These are phyloP conservation scores for Saccharomycopsis fermentans DNA, from an alignment of 805 yeast genomes.

Conservation along the genomic window DNA sequence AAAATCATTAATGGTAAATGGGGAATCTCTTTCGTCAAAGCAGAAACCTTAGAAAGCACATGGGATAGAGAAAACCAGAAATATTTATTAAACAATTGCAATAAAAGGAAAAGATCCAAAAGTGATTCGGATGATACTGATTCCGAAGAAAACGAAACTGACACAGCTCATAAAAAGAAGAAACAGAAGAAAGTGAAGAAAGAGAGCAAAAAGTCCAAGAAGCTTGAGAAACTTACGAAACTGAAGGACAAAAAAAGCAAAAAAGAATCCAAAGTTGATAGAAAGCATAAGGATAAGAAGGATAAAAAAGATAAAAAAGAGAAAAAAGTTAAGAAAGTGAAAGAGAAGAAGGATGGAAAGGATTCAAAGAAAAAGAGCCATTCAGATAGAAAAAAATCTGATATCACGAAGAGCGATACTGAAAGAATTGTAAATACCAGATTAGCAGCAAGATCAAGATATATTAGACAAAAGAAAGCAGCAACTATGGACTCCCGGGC, in stretches of 20 bases:
- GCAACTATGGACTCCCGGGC: slow-evolving; percentile 86
- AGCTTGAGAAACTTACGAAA: slow-evolving; percentile 23
- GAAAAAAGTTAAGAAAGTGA: slow-evolving; percentile 22
- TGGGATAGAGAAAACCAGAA: slow-evolving; percentile 55
- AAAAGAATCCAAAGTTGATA: slow-evolving; percentile 23
- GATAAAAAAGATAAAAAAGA: slow-evolving; percentile 23
- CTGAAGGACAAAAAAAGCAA: slow-evolving; percentile 22
- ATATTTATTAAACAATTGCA: slow-evolving; percentile 23
- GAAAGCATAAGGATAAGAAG: slow-evolving; percentile 26
- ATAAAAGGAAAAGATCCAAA: slow-evolving; percentile 25
- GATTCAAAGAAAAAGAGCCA: too few species aligned
- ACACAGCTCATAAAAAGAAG: slow-evolving; percentile 20
- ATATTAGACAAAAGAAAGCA: slow-evolving; percentile 84
- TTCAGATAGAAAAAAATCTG: slow-evolving; percentile 24
- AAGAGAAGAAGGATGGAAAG: slow-evolving; percentile 22
- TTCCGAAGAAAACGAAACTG: slow-evolving; percentile 23
- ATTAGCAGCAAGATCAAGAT: slow-evolving; percentile 69
- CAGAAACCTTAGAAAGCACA: slow-evolving; percentile 74
- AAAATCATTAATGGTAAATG: slow-evolving; percentile 73
- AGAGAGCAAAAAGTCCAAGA: slow-evolving; percentile 19
- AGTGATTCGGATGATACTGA: slow-evolving; percentile 22
- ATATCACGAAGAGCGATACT: slow-evolving; percentile 18
- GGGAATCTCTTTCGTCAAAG: slow-evolving; percentile 82
- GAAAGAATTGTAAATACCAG: slow-evolving; percentile 38
- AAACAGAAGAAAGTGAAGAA: slow-evolving; percentile 19